phyloP scores from a whole-genome alignment of 108 stramenopile species.

The Nannochloropsis salina region DNA sequence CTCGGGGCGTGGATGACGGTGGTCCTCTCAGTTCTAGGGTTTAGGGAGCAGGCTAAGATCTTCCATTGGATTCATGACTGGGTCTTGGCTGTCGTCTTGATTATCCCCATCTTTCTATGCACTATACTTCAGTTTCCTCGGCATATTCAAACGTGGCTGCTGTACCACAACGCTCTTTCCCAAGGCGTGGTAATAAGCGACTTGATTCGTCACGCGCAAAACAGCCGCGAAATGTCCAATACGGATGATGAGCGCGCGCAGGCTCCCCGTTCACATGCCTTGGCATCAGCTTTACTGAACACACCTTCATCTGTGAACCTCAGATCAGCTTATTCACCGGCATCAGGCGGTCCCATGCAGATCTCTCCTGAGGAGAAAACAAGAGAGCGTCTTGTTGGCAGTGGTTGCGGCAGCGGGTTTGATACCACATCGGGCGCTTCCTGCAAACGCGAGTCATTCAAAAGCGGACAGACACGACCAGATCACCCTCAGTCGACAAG shows the following conservation, averaged over 20 bases:
- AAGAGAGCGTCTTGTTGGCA: not conserved
- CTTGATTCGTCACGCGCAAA: conserved; percentile 84
- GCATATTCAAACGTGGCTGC: conserved; percentile 87
- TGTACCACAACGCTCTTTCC: conserved; percentile 93
- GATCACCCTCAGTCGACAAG: too few species aligned
- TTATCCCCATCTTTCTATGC: conserved; percentile 26
- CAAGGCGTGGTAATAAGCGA: conserved; percentile 90
- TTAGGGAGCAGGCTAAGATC: not conserved
- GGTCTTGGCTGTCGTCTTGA: conserved; percentile 25
- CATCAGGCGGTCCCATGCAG: not conserved
- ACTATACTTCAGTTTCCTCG: conserved; percentile 63
- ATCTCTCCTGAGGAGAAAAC: conserved; percentile 20
- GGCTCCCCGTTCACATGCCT: conserved; percentile 11
- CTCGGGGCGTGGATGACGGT: not conserved
- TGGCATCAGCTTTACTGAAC: not conserved
- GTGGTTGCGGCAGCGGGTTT: not conserved
- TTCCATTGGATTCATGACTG: conserved; percentile 20
- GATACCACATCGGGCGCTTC: not conserved
- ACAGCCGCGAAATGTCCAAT: conserved; percentile 63
- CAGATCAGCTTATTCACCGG: not conserved
- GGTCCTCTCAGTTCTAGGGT: not conserved
- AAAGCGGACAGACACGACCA: too few species aligned
- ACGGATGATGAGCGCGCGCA: conserved; percentile 61
- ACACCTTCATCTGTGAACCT: not conserved
- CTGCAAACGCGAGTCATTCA: too few species aligned